phyloP scores from a whole-genome alignment of 306 rosid species.

The Prinsepia uniflora region DNA sequence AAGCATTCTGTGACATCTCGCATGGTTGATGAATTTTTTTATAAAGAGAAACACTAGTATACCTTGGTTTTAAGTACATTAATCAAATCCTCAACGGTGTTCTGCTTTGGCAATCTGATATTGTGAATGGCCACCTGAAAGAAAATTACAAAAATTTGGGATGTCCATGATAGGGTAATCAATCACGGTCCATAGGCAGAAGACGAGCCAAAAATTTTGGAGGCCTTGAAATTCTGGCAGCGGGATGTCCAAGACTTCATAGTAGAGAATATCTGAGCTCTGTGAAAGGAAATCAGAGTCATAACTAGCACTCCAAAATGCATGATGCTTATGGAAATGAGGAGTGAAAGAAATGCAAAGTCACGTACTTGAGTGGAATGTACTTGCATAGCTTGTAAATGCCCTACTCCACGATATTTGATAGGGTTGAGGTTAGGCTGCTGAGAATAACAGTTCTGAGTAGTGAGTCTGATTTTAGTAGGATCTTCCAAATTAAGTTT shows the following conservation, averaged over 20 bases:
- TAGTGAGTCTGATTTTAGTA: background rate
- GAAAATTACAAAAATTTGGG: conserved; percentile 16
- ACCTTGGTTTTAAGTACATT: conserved; percentile 62
- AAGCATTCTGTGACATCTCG: too few species aligned
- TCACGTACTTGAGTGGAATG: background rate
- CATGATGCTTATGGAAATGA: background rate
- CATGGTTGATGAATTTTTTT: background rate
- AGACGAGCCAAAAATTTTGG: conserved; percentile 25
- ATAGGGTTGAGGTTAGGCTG: background rate
- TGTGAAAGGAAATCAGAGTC: conserved; percentile 25
- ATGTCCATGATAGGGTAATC: conserved; percentile 4
- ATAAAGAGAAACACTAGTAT: conserved; percentile 7
- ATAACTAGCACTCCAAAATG: background rate
- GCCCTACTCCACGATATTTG: background rate
- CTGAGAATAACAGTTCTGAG: background rate
- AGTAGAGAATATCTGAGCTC: conserved; percentile 71
- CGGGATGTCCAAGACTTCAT: conserved; percentile 77
- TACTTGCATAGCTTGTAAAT: background rate
- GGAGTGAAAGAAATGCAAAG: background rate
- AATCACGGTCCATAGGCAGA: background rate
- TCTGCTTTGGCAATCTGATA: conserved; percentile 66
- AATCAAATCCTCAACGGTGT: conserved; percentile 66
- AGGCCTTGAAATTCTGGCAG: conserved; percentile 74
- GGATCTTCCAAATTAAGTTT: background rate
- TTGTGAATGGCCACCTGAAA: conserved; percentile 61